Conservation (phyloP, 331 rosid species). For the Acacia pycnantha region DNA sequence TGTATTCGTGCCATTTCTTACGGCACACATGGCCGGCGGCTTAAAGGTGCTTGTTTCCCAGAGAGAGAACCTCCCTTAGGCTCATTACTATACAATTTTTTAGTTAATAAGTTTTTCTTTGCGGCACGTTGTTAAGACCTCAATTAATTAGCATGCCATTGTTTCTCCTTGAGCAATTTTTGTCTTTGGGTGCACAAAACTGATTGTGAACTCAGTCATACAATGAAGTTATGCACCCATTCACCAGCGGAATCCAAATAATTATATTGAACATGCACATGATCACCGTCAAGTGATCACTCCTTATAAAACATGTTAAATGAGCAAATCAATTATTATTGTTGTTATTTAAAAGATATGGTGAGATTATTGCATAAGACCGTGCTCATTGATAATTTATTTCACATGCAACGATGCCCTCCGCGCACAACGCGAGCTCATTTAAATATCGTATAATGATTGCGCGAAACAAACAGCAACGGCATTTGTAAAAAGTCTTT, state of each 20-base stretch:
- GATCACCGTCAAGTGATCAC: not conserved
- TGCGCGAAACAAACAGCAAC: not conserved
- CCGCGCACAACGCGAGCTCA: not conserved
- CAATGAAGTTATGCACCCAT: not conserved
- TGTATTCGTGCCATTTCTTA: constrained; percentile 73
- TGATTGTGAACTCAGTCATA: constrained; percentile 7
- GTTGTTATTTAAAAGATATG: not conserved
- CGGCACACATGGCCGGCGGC: constrained; percentile 97
- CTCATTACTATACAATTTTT: not conserved
- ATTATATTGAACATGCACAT: not conserved
- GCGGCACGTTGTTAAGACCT: not conserved
- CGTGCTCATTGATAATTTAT: constrained; percentile 28
- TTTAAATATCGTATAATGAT: not conserved
- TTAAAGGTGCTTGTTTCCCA: constrained; percentile 51
- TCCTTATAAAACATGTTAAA: constrained; percentile 3
- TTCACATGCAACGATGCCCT: constrained; percentile 33
- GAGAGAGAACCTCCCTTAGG: constrained; percentile 39
- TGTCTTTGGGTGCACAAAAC: not conserved
- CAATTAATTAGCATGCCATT: not conserved
- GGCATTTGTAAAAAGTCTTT: not conserved
- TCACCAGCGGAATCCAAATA: constrained; percentile 15
- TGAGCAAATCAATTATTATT: not conserved
- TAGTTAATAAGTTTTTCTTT: constrained; percentile 7
- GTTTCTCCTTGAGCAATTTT: not conserved
- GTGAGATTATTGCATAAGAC: constrained; percentile 28